Conservation (phyloP, 306 rosid genomes). For the Citrullus colocynthis region DNA sequence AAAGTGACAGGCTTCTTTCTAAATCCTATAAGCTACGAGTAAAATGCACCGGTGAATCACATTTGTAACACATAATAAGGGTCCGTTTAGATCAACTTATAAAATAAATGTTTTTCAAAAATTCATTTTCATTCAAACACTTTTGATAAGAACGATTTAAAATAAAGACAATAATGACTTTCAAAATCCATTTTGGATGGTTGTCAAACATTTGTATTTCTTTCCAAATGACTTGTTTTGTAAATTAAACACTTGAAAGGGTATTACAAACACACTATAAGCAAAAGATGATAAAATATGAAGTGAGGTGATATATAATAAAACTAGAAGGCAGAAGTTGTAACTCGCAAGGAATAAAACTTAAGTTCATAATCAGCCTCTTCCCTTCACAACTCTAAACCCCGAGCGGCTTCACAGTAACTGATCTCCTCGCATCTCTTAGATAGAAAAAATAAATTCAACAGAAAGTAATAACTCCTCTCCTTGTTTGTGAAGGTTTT, state of each 20-base stretch:
- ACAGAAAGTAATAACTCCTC: not conserved
- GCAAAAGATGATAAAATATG: not conserved
- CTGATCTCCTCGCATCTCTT: not conserved
- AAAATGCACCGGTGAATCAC: conserved; percentile 24
- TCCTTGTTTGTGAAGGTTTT: not conserved
- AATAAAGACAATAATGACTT: no score
- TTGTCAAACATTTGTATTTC: no score
- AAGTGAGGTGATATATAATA: not conserved
- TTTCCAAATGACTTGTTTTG: no score
- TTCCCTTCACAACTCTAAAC: not conserved
- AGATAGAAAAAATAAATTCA: not conserved
- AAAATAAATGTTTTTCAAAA: no score
- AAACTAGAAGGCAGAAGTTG: not conserved
- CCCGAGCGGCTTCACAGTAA: not conserved
- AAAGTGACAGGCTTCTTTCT: conserved; percentile 47
- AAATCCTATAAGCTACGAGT: conserved; percentile 54
- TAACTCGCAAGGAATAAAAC: not conserved
- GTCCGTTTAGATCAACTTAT: no score
- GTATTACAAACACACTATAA: not conserved
- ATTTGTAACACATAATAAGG: not conserved
- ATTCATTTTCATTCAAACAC: no score
- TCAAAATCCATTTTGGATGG: no score
- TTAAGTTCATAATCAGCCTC: not conserved
- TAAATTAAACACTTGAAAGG: no score
- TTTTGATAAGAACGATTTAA: no score